A percentile compares a stretch with the other conserved stretches of the same genome.
These are phyloP conservation scores for Xylariaceae sp. DNA, from an alignment of 2,329 filamentous ascomycete species.

Conservation along the genomic window DNA sequence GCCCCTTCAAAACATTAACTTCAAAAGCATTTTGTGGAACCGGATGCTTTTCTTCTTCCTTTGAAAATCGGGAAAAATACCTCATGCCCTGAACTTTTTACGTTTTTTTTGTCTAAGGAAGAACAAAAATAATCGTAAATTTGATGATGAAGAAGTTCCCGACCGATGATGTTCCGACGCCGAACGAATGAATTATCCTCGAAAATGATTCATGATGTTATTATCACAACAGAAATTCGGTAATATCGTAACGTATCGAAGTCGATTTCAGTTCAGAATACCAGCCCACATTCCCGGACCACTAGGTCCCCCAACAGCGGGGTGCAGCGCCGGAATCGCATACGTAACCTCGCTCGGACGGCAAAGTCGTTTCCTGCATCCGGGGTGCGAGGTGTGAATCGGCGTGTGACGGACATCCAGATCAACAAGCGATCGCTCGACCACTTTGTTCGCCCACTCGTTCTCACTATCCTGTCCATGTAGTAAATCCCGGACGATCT, in stretches of 20 bases:
- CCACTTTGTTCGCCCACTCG: constrained; percentile 35
- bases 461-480: constrained; percentile 33
- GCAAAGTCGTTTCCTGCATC: constrained; percentile 60
- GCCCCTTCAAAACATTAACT: too few relatives aligned
- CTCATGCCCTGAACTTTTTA: too few relatives aligned
- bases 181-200: too few relatives aligned
- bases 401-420: constrained; percentile 22
- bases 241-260: constrained; percentile 10
- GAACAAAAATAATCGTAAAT: too few relatives aligned
- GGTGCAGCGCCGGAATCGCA: constrained; percentile 43
- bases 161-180: too few relatives aligned
- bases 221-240: constrained; percentile 30
- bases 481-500: constrained; percentile 62
- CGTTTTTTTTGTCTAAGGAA: too few relatives aligned
- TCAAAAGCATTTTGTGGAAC: too few relatives aligned
- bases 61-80: too few relatives aligned
- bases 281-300: constrained; percentile 64
- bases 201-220: constrained; percentile 22
- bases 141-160: too few relatives aligned
- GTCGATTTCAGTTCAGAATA: constrained; percentile 48
- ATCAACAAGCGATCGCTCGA: constrained; percentile 31
- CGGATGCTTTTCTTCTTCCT: too few relatives aligned
- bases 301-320: constrained; percentile 45
- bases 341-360: constrained; percentile 54
- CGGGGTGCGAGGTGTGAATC: constrained; percentile 36